Percentiles rank a stretch among this genome's conserved stretches.
These are phyloP conservation scores for Astrothelium subdiscretum DNA, from an alignment of 495 filamentous ascomycete genomes.

Conservation along the genomic window DNA sequence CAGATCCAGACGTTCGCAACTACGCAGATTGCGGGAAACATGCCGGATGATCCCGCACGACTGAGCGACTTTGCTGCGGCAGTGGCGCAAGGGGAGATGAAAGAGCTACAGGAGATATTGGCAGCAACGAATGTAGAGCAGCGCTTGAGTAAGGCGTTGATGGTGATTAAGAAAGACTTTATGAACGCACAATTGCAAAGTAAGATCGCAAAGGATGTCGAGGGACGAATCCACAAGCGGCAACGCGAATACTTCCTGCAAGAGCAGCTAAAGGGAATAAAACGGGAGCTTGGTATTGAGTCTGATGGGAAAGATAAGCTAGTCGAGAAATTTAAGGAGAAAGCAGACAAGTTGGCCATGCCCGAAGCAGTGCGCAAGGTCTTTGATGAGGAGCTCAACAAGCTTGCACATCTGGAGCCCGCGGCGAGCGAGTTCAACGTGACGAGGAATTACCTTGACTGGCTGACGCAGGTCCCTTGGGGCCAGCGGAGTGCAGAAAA, in stretches of 20 bases:
- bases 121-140: conserved; percentile 80
- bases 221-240: conserved; percentile 93
- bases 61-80: conserved; percentile 95
- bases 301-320: conserved; percentile 97
- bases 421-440: conserved; percentile 98
- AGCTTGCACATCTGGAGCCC: conserved; percentile 85
- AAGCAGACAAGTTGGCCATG: conserved; percentile 89
- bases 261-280: conserved; percentile 99
- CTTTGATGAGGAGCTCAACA: conserved; percentile 96
- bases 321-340: conserved; percentile 93
- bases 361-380: conserved; percentile 92
- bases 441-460: conserved; percentile 97
- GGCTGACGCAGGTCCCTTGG: conserved; percentile 98
- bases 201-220: conserved; percentile 97
- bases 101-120: conserved; percentile 90
- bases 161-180: conserved; percentile 91
- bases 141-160: conserved; percentile 75
- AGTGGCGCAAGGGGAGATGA: conserved; percentile 77
- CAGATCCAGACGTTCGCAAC: conserved; percentile 96
- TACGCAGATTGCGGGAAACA: conserved; percentile 85
- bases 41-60: conserved; percentile 87
- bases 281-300: conserved; percentile 87
- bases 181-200: conserved; percentile 95
- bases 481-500: conserved; percentile 93
- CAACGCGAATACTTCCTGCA: conserved; percentile 98